These are phyloP conservation scores for Fusarium kyushuense DNA, from an alignment of 2,329 filamentous ascomycete genomes.

Conservation along the genomic window DNA sequence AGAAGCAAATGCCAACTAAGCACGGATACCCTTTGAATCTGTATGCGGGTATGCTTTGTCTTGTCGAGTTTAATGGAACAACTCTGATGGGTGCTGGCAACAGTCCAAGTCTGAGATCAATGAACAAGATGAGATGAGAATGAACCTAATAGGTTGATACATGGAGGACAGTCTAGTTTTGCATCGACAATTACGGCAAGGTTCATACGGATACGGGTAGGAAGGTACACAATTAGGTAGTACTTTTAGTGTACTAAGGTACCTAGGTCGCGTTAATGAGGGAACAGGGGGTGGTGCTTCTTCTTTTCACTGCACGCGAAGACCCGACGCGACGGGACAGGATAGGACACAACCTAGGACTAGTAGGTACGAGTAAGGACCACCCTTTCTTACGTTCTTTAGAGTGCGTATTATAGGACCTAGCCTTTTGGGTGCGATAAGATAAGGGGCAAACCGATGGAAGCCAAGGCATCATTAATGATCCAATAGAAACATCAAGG, in stretches of 20 bases:
- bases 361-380: too few relatives aligned
- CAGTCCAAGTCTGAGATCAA: slow-evolving; percentile 18
- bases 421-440: slow-evolving; percentile 19
- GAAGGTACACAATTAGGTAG: slow-evolving; percentile 29
- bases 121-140: slow-evolving; percentile 20
- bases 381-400: slow-evolving; percentile 11
- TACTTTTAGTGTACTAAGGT: neutral
- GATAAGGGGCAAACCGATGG: slow-evolving; percentile 27
- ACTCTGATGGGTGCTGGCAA: slow-evolving; percentile 16
- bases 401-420: neutral
- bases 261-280: slow-evolving; percentile 37
- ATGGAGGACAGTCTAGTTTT: slow-evolving; percentile 33
- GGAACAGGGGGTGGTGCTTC: slow-evolving; percentile 15
- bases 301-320: slow-evolving; percentile 29
- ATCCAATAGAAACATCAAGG: neutral
- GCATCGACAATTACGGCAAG: slow-evolving; percentile 17
- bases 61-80: slow-evolving; percentile 1
- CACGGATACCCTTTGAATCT: slow-evolving; percentile 1
- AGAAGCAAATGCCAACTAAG: slow-evolving; percentile 3
- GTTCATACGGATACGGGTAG: slow-evolving; percentile 21
- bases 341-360: neutral
- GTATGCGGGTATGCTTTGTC: neutral
- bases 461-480: too few relatives aligned
- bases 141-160: slow-evolving; percentile 22
- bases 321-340: slow-evolving; percentile 19